Conservation (phyloP, 345 rosid genomes). For the Rubroshorea leprosula region DNA sequence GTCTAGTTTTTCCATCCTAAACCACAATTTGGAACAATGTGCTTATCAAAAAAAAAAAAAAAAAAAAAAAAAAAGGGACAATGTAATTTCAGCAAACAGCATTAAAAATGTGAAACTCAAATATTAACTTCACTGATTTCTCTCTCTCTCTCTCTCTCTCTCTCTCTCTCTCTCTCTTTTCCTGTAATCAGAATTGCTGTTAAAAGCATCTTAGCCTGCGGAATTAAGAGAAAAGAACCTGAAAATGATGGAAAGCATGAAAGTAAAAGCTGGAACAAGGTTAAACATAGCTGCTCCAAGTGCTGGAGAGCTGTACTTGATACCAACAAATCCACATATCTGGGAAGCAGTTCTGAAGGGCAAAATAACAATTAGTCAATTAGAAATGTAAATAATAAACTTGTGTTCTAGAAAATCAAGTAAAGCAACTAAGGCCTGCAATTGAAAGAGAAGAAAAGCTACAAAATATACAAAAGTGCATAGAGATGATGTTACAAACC, state of each 20-base stretch:
- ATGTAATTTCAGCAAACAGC: conserved; percentile 2
- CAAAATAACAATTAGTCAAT: no score
- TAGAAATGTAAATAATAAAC: background rate
- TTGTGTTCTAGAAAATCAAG: background rate
- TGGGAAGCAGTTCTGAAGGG: conserved; percentile 21
- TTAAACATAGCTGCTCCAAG: conserved; percentile 55
- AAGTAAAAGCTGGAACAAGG: conserved; percentile 55
- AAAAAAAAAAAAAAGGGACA: background rate
- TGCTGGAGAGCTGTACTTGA: conserved; percentile 51
- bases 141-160: no score
- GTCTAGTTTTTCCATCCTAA: conserved; percentile 36
- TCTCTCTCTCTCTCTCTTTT: no score
- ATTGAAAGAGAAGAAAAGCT: no score
- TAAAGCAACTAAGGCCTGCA: background rate
- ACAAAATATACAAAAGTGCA: background rate
- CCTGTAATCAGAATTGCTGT: background rate
- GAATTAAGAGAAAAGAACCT: conserved; percentile 28
- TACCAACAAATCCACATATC: conserved; percentile 43
- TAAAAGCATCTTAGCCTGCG: background rate
- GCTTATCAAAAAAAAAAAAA: no score
- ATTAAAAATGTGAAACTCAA: background rate
- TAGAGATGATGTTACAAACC: conserved; percentile 22
- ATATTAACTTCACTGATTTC: background rate
- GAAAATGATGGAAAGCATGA: conserved; percentile 46
- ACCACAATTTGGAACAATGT: background rate